Percentiles rank a stretch among this genome's conserved stretches.
Conservation (phyloP, 129 eudicot genomes). For the Pulicaria dysenterica region DNA sequence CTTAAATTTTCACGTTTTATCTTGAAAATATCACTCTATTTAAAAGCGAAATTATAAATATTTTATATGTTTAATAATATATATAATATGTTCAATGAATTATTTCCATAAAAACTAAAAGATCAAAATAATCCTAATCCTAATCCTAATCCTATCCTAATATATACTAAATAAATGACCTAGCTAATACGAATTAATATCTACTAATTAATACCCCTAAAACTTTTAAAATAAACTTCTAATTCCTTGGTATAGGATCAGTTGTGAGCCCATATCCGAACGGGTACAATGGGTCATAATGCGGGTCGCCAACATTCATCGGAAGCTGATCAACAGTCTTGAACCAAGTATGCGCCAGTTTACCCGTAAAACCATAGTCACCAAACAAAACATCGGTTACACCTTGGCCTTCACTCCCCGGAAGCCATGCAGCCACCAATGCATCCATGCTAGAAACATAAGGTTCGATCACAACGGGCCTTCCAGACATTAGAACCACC, state of each 20-base stretch:
- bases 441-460: constrained; percentile 54
- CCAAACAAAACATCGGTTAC: constrained; percentile 55
- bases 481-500: constrained; percentile 61
- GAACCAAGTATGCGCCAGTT: constrained; percentile 37
- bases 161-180: background rate
- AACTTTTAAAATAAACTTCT: background rate
- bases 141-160: background rate
- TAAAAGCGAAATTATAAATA: too few relatives aligned
- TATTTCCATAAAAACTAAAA: background rate
- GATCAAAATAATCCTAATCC: background rate
- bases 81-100: background rate
- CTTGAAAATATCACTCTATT: too few relatives aligned
- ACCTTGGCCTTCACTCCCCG: constrained; percentile 76
- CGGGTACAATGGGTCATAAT: constrained; percentile 40
- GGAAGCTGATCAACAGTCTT: constrained; percentile 38
- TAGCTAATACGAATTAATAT: background rate
- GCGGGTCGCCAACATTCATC: constrained; percentile 35
- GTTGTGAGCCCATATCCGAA: constrained; percentile 32
- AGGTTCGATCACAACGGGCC: constrained; percentile 72
- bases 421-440: constrained; percentile 78
- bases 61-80: background rate
- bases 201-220: background rate
- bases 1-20: too few relatives aligned
- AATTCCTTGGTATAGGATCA: constrained; percentile 3
- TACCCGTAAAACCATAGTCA: constrained; percentile 34